Conservation (phyloP, 2,329 filamentous ascomycete species). For the Aspergillus chevalieri region DNA sequence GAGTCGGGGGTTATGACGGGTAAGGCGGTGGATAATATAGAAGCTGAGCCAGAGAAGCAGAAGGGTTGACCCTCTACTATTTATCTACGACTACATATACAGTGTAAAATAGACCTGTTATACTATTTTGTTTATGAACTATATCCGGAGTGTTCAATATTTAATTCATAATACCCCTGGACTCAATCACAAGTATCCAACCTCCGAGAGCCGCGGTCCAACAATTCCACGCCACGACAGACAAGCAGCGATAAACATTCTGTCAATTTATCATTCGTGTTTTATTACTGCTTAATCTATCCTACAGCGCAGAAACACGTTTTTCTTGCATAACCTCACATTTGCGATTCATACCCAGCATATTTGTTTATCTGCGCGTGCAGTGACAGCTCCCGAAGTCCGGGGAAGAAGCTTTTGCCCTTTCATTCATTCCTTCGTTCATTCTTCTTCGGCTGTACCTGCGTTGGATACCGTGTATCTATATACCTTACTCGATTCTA, state of each 20-base stretch:
- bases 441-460: neutral
- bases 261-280: neutral
- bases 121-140: neutral
- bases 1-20: slow-evolving; percentile 30
- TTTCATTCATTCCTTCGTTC: neutral
- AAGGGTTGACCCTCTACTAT: no score
- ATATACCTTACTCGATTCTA: neutral
- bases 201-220: slow-evolving; percentile 31
- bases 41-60: slow-evolving; percentile 10
- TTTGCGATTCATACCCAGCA: no score
- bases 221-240: slow-evolving; percentile 5
- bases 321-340: no score
- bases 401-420: slow-evolving; percentile 11
- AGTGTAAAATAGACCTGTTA: neutral
- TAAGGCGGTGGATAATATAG: slow-evolving; percentile 24
- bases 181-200: slow-evolving; percentile 24
- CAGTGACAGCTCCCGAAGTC: slow-evolving; percentile 8
- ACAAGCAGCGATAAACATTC: slow-evolving; percentile 1
- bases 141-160: no score
- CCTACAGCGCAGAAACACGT: no score
- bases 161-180: neutral
- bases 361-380: no score
- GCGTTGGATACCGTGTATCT: neutral
- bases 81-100: neutral
- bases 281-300: no score